These are phyloP conservation scores for Claviceps quebecensis DNA, from an alignment of 2,329 filamentous ascomycete genomes.

Conservation along the genomic window DNA sequence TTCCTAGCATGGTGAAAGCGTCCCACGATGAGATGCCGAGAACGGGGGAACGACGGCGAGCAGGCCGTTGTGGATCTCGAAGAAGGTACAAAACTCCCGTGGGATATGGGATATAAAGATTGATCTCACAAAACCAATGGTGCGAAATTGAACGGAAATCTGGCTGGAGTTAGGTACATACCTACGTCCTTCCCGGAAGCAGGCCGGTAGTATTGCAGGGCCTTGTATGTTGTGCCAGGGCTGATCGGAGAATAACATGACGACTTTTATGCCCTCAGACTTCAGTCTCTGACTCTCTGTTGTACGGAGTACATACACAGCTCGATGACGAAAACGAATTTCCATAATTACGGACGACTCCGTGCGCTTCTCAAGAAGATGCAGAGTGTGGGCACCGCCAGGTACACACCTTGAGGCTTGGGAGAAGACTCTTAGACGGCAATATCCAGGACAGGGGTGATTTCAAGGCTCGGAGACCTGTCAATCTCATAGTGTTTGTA, in stretches of 20 bases:
- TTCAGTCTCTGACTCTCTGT: no score
- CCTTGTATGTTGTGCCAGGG: background rate
- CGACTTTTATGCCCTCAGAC: constrained; percentile 6
- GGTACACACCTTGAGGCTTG: background rate
- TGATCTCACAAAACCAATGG: constrained; percentile 1
- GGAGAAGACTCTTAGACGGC: constrained; percentile 4
- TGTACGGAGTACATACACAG: background rate
- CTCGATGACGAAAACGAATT: background rate
- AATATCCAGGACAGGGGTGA: constrained; percentile 7
- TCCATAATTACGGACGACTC: constrained; percentile 2
- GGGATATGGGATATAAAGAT: background rate
- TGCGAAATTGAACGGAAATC: background rate
- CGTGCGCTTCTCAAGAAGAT: background rate
- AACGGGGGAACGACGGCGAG: constrained; percentile 1
- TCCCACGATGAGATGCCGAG: constrained; percentile 4
- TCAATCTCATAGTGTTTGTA: background rate
- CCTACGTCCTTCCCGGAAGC: constrained; percentile 2
- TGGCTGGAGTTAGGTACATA: background rate
- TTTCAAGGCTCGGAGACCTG: background rate
- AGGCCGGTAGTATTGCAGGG: constrained; percentile 3
- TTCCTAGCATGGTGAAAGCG: constrained; percentile 5
- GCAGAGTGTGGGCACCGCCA: constrained; percentile 1
- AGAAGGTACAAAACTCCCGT: background rate
- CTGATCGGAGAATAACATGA: constrained; percentile 7
- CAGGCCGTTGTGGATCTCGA: constrained; percentile 5